Percentiles rank a stretch among this genome's conserved stretches.
phyloP scores from a whole-genome alignment of 352 stramenopile genomes.

The Phytopythium montanum region DNA sequence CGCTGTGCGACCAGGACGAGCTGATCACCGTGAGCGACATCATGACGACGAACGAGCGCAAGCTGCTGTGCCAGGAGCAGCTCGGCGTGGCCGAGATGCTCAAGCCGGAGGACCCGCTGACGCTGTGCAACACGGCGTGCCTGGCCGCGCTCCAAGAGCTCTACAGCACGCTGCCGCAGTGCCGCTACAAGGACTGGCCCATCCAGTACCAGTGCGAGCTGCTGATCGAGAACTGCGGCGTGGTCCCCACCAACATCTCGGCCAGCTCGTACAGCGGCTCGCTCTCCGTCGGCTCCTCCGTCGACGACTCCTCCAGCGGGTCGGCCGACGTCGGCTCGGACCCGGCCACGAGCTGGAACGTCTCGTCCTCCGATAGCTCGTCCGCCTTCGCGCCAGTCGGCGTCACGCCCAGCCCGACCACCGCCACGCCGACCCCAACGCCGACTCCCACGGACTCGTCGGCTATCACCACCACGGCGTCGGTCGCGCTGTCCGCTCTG shows the following conservation, averaged over 20 bases:
- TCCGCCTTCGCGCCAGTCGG: slow-evolving; percentile 35
- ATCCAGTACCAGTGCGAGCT: slow-evolving; percentile 35
- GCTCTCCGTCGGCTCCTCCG: neutral
- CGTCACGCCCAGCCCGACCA: slow-evolving; percentile 27
- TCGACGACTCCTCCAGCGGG: neutral
- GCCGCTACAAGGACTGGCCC: slow-evolving; percentile 48
- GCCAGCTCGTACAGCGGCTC: slow-evolving; percentile 11
- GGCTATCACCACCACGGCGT: slow-evolving; percentile 4
- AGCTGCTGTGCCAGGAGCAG: slow-evolving; percentile 41
- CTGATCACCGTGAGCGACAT: slow-evolving; percentile 29
- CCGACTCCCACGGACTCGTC: slow-evolving; percentile 8
- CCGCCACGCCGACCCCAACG: slow-evolving; percentile 13
- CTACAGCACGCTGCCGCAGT: slow-evolving; percentile 59
- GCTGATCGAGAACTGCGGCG: slow-evolving; percentile 47
- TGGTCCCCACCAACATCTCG: slow-evolving; percentile 33
- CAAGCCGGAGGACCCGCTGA: slow-evolving; percentile 22
- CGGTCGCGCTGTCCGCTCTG: neutral
- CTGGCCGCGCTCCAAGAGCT: slow-evolving; percentile 48
- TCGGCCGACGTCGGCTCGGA: neutral
- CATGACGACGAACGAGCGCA: slow-evolving; percentile 49
- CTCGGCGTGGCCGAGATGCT: slow-evolving; percentile 52
- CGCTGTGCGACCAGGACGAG: slow-evolving; percentile 38
- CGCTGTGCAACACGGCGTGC: slow-evolving; percentile 49
- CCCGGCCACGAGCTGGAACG: slow-evolving; percentile 19
- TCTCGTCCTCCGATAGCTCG: slow-evolving; percentile 12